Evolutionary conservation across 345 rosid genomes (phyloP).

Genomic region (Populus euphratica): DNA sequence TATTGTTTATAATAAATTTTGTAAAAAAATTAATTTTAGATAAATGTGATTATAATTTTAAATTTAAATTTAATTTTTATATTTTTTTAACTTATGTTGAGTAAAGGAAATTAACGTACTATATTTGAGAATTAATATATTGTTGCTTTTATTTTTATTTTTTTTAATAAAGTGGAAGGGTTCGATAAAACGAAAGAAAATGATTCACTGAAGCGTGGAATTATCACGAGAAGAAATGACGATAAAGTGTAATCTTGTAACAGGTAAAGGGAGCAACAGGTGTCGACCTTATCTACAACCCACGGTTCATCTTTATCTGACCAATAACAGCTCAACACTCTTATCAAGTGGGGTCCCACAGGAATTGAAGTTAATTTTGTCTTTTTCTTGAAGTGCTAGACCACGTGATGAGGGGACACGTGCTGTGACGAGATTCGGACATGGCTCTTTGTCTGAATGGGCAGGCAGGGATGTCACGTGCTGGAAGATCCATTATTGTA

Average conservation of each 20-base stretch:
- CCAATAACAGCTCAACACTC: not conserved
- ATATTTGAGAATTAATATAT: not conserved
- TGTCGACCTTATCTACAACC: constrained; percentile 15
- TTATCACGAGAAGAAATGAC: not conserved
- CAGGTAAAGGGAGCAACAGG: constrained; percentile 3
- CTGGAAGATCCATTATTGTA: not conserved
- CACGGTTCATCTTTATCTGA: not conserved
- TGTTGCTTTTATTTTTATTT: not conserved
- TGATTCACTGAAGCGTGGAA: not conserved
- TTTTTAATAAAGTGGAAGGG: not conserved
- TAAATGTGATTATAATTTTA: too few species aligned
- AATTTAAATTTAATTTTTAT: too few species aligned
- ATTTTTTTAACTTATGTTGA: too few species aligned
- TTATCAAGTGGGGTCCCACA: too few species aligned
- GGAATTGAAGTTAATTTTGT: too few species aligned
- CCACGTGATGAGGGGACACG: not conserved
- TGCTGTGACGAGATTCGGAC: not conserved
- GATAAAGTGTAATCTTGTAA: not conserved
- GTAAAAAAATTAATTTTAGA: too few species aligned
- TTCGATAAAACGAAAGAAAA: not conserved
- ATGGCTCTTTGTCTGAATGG: not conserved
- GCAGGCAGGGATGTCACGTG: not conserved
- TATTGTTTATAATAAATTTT: too few species aligned
- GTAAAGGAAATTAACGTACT: too few species aligned
- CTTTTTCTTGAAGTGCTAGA: too few species aligned